Conservation (phyloP, 768 basidiomycete genomes). For the Trametes cubensis region DNA sequence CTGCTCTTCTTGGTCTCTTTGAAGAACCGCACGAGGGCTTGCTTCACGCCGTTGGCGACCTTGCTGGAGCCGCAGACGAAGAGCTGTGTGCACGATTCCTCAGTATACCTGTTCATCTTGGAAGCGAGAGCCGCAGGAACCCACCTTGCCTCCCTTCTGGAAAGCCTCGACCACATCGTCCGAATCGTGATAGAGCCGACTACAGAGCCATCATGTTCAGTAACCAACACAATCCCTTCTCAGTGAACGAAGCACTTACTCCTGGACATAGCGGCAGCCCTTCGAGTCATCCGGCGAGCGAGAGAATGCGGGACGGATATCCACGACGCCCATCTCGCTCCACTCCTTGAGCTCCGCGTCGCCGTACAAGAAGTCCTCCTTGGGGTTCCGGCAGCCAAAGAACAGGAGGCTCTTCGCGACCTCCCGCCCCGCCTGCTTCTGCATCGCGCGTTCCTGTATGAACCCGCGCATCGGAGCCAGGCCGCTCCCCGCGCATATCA, state of each 20-base stretch:
- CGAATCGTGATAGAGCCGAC: slow-evolving; percentile 46
- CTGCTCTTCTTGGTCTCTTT: slow-evolving; percentile 24
- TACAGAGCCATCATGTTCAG: slow-evolving; percentile 20
- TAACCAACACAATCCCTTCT: neutral
- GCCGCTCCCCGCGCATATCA: slow-evolving; percentile 51
- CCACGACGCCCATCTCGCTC: slow-evolving; percentile 43
- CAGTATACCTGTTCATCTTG: neutral
- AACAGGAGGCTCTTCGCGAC: slow-evolving; percentile 45
- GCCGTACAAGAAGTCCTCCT: slow-evolving; percentile 45
- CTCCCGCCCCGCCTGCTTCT: slow-evolving; percentile 44
- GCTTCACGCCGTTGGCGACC: slow-evolving; percentile 42
- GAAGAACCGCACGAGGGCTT: slow-evolving; percentile 39
- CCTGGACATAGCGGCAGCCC: slow-evolving; percentile 26
- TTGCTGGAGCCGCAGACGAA: slow-evolving; percentile 43
- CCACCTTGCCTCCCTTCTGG: slow-evolving; percentile 38
- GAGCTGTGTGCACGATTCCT: slow-evolving; percentile 29
- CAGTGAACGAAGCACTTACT: slow-evolving; percentile 10
- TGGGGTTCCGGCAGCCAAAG: slow-evolving; percentile 47
- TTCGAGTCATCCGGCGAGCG: slow-evolving; percentile 20
- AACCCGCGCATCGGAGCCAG: slow-evolving; percentile 55
- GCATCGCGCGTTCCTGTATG: slow-evolving; percentile 51
- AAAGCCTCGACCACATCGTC: slow-evolving; percentile 36
- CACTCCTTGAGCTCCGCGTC: slow-evolving; percentile 44
- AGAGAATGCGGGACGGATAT: slow-evolving; percentile 46
- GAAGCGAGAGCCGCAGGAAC: neutral